Percentiles rank a stretch among this genome's conserved stretches.
These are phyloP conservation scores for Mycena albidolilacea DNA, from an alignment of 768 basidiomycete species.

Conservation along the genomic window DNA sequence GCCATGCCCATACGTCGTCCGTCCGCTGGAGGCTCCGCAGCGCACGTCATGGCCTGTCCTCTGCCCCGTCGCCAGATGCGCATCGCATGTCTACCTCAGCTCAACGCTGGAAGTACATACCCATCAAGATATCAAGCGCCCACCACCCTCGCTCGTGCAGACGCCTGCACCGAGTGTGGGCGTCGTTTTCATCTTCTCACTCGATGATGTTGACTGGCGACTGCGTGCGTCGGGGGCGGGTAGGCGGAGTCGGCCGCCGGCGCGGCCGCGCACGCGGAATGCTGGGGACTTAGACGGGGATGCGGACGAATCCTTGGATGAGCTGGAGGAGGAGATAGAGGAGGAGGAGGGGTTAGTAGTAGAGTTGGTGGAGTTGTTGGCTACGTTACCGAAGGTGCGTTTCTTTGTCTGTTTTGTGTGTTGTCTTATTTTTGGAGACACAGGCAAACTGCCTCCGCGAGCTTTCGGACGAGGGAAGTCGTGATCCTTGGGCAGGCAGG, in stretches of 20 bases:
- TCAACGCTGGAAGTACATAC: too few species aligned
- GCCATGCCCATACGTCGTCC: too few species aligned
- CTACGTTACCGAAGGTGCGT: constrained; percentile 69
- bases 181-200: constrained; percentile 59
- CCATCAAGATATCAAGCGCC: too few species aligned
- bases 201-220: constrained; percentile 71
- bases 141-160: too few species aligned
- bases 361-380: constrained; percentile 86
- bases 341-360: constrained; percentile 59
- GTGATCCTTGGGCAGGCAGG: constrained; percentile 90
- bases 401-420: neutral
- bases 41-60: too few species aligned
- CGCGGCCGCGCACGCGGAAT: neutral
- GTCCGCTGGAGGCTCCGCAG: too few species aligned
- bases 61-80: too few species aligned
- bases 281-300: neutral
- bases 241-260: constrained; percentile 23
- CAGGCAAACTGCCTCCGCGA: constrained; percentile 69
- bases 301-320: neutral
- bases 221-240: constrained; percentile 54
- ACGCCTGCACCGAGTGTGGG: too few species aligned
- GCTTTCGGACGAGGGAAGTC: constrained; percentile 92
- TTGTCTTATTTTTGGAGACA: neutral
- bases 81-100: too few species aligned
- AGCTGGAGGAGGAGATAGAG: constrained; percentile 12